Conservation (phyloP, 495 filamentous ascomycete genomes). For the Monascus purpureus region DNA sequence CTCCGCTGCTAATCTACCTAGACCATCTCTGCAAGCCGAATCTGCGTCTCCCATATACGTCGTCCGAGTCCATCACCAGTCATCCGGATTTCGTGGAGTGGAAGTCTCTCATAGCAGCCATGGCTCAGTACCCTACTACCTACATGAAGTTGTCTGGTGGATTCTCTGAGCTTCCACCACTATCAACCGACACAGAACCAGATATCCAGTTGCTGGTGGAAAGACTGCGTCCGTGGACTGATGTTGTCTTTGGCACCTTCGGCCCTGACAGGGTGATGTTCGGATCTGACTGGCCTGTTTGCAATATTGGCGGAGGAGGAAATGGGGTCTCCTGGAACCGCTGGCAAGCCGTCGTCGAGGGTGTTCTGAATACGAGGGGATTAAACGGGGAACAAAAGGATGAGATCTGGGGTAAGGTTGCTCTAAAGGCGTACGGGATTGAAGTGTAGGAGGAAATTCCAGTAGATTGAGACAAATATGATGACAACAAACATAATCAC, state of each 20-base stretch:
- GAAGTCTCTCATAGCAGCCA: constrained; percentile 22
- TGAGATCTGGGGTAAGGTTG: constrained; percentile 56
- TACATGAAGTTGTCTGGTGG: constrained; percentile 85
- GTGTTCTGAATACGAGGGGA: constrained; percentile 40
- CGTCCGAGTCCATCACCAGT: constrained; percentile 23
- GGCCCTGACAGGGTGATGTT: constrained; percentile 66
- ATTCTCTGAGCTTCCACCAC: constrained; percentile 56
- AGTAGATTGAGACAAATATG: too few relatives aligned
- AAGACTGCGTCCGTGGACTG: constrained; percentile 47
- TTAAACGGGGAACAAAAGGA: constrained; percentile 43
- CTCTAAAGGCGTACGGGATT: constrained; percentile 50
- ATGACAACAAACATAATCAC: constrained; percentile 15
- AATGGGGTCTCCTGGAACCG: constrained; percentile 34
- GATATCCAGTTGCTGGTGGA: constrained; percentile 28
- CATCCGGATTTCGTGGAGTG: constrained; percentile 45
- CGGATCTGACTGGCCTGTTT: constrained; percentile 83
- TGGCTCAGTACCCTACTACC: constrained; percentile 42
- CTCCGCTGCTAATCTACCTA: constrained; percentile 14
- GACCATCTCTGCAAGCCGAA: constrained; percentile 87
- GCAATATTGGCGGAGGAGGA: constrained; percentile 49
- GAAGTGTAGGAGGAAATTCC: constrained; percentile 3
- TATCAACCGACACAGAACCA: constrained; percentile 16
- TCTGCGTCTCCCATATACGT: constrained; percentile 27
- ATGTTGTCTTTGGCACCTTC: constrained; percentile 52
- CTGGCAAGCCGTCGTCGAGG: constrained; percentile 34